Evolutionary conservation across 169 alveolate species (phyloP).

Genomic region (Plasmodium yoelii): DNA sequence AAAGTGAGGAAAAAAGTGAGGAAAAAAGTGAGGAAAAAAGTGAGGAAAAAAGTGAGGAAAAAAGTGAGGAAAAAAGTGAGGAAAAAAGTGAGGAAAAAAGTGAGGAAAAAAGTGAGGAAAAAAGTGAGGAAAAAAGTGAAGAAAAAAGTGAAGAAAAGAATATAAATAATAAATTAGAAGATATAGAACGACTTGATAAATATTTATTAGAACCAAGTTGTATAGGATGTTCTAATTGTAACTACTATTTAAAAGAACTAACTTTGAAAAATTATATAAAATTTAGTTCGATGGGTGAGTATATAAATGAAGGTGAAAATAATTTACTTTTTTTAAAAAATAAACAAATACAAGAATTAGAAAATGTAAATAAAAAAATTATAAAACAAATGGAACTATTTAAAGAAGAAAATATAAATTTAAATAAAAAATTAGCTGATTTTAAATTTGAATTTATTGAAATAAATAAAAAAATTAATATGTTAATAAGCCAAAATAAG

Average conservation of each 20-base stretch:
- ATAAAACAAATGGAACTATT: constrained; percentile 12
- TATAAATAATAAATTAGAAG: constrained; percentile 9
- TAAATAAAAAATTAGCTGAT: constrained; percentile 5
- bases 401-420: not conserved
- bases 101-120: too few relatives aligned
- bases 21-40: too few relatives aligned
- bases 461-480: constrained; percentile 12
- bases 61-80: too few relatives aligned
- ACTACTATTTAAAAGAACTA: constrained; percentile 31
- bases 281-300: constrained; percentile 24
- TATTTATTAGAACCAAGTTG: not conserved
- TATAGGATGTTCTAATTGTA: constrained; percentile 47
- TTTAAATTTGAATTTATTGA: constrained; percentile 5
- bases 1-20: too few relatives aligned
- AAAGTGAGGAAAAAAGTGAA: too few relatives aligned
- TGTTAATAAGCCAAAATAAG: constrained; percentile 27
- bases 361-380: constrained; percentile 27
- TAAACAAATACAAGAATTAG: constrained; percentile 48
- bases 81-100: too few relatives aligned
- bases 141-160: not conserved
- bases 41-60: too few relatives aligned
- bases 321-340: constrained; percentile 47
- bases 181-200: constrained; percentile 11
- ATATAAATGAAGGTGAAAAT: constrained; percentile 46
- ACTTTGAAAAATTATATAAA: constrained; percentile 35